Conservation (phyloP, 176 grass and related monocot genomes). For the Melocanna baccifera region DNA sequence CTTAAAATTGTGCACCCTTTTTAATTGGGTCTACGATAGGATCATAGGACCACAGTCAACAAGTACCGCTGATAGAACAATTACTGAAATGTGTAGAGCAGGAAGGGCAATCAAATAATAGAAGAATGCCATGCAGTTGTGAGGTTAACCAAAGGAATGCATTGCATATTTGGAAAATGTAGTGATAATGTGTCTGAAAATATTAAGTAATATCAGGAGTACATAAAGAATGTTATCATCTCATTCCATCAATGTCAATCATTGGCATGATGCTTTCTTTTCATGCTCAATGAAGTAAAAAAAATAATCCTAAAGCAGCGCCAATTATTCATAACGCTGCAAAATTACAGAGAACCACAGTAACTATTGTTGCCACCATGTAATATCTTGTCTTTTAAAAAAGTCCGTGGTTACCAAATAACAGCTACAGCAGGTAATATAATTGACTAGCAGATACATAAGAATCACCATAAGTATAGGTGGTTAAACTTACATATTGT, state of each 20-base stretch:
- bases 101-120: background rate
- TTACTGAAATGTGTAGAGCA: background rate
- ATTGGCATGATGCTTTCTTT: background rate
- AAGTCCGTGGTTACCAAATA: background rate
- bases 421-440: background rate
- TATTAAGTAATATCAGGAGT: background rate
- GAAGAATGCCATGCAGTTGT: background rate
- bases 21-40: background rate
- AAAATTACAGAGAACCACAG: background rate
- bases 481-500: slow-evolving; percentile 77
- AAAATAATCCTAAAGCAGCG: background rate
- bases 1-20: background rate
- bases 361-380: background rate
- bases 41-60: background rate
- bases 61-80: background rate
- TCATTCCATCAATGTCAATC: background rate
- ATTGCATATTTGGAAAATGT: background rate
- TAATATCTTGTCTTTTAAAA: background rate
- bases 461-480: background rate
- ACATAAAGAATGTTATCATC: background rate
- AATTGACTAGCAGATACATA: background rate
- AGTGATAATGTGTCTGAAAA: background rate
- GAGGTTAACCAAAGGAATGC: background rate
- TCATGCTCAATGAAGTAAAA: background rate
- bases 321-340: background rate